A percentile compares a stretch with the other conserved stretches of the same genome.
phyloP scores from a whole-genome alignment of 192 early-diverging fungal species.

The Anaeromyces robustus region DNA sequence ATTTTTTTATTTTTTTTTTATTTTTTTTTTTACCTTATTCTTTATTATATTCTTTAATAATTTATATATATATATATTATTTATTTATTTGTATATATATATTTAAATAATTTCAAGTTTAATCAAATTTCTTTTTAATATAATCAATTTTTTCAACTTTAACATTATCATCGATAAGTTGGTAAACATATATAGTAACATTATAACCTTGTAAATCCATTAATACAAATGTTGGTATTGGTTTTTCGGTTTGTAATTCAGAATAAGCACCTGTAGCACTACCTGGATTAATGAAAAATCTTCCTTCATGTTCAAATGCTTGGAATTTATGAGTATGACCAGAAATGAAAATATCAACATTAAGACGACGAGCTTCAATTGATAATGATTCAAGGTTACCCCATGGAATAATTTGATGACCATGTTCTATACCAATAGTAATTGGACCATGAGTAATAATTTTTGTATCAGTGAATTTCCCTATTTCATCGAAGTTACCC shows the following conservation, averaged over 20 bases:
- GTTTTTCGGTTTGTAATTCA: constrained; percentile 4
- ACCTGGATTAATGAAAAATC: constrained; percentile 92
- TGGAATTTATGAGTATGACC: constrained; percentile 85
- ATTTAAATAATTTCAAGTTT: too few species aligned
- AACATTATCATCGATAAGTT: constrained; percentile 77
- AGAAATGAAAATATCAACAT: constrained; percentile 76
- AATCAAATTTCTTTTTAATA: too few species aligned
- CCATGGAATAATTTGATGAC: constrained; percentile 74
- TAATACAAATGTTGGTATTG: constrained; percentile 82
- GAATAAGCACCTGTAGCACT: constrained; percentile 78
- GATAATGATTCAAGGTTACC: constrained; percentile 51
- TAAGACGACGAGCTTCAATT: constrained; percentile 69
- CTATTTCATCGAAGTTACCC: constrained; percentile 73
- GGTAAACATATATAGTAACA: constrained; percentile 84
- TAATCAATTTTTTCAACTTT: constrained; percentile 39
- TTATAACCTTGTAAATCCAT: constrained; percentile 73
- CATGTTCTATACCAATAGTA: constrained; percentile 64
- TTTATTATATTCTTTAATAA: too few species aligned
- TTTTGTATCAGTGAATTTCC: neutral
- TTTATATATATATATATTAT: too few species aligned
- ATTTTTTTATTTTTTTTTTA: too few species aligned
- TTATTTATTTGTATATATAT: too few species aligned
- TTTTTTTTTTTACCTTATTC: too few species aligned
- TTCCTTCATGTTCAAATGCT: constrained; percentile 78
- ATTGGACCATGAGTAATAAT: constrained; percentile 19